Evolutionary conservation across 1,284 basidiomycete species (phyloP).

Genomic region (Chiua sp.): DNA sequence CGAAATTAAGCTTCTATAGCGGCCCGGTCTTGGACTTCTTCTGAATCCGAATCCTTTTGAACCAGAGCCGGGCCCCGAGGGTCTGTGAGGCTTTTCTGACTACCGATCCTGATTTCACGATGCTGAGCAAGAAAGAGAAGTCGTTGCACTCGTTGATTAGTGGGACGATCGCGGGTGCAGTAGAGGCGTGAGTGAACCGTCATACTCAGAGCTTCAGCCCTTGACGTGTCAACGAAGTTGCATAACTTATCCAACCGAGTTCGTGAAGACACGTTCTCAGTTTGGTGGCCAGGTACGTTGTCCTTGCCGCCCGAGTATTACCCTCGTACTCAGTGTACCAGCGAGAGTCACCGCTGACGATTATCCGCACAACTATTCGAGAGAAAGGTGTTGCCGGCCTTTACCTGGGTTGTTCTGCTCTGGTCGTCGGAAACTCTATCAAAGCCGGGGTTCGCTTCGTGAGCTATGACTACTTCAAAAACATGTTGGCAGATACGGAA

Average conservation of each 20-base stretch:
- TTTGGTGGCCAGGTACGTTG: constrained; percentile 72
- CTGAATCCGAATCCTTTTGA: no score
- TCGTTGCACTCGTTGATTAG: constrained; percentile 84
- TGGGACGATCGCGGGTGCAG: constrained; percentile 92
- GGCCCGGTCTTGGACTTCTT: no score
- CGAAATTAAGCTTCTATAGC: no score
- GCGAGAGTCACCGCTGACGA: constrained; percentile 64
- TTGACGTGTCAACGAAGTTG: constrained; percentile 56
- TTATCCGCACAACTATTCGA: constrained; percentile 72
- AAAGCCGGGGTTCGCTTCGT: constrained; percentile 97
- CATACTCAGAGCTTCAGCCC: constrained; percentile 2
- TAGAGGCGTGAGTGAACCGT: constrained; percentile 75
- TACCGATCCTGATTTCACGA: no score
- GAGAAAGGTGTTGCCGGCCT: constrained; percentile 78
- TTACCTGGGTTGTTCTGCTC: constrained; percentile 88
- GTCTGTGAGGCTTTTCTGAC: no score
- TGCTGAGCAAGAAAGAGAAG: constrained; percentile 68
- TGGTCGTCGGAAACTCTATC: constrained; percentile 87
- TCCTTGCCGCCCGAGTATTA: background rate
- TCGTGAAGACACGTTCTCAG: constrained; percentile 87
- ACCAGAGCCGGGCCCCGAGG: no score
- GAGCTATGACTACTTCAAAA: constrained; percentile 95
- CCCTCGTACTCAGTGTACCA: constrained; percentile 3
- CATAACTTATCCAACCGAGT: constrained; percentile 93
- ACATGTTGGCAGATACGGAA: constrained; percentile 80